phyloP scores from a whole-genome alignment of 176 grass and related monocot genomes.

The Ampelocalamus luodianensis region DNA sequence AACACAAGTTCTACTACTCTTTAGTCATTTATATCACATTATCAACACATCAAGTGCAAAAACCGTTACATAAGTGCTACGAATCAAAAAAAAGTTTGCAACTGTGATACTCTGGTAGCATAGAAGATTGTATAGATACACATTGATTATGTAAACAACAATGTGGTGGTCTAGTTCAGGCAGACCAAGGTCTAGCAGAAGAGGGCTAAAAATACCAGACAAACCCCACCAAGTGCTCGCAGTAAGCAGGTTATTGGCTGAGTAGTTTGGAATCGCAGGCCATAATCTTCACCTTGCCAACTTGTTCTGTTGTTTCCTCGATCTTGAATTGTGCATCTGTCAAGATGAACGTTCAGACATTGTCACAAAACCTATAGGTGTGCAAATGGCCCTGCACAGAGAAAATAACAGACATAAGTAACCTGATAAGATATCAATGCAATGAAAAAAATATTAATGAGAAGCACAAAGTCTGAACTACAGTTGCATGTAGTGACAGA shows the following conservation, averaged over 20 bases:
- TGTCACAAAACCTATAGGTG: constrained; percentile 98
- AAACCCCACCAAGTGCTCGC: not conserved
- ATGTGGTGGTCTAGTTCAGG: not conserved
- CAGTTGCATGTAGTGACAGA: not conserved
- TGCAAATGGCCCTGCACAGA: constrained; percentile 77
- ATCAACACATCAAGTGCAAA: constrained; percentile 9
- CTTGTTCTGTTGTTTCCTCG: constrained; percentile 56
- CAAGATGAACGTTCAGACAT: constrained; percentile 96
- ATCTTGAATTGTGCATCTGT: constrained; percentile 77
- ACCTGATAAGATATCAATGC: not conserved
- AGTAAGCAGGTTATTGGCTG: constrained; percentile 45
- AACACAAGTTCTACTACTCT: not conserved
- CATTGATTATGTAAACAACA: not conserved
- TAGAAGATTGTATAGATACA: constrained; percentile 43
- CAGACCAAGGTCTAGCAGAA: not conserved
- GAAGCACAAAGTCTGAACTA: not conserved
- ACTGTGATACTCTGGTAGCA: not conserved
- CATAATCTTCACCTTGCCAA: constrained; percentile 89
- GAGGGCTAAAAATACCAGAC: not conserved
- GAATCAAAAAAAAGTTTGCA: not conserved
- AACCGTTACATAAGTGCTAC: constrained; percentile 32
- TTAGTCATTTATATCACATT: constrained; percentile 35
- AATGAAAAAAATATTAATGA: not conserved
- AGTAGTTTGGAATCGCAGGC: constrained; percentile 94
- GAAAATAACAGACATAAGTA: constrained; percentile 1